Conservation (phyloP, 257 asterid genomes). For the Osmanthus fragrans region DNA sequence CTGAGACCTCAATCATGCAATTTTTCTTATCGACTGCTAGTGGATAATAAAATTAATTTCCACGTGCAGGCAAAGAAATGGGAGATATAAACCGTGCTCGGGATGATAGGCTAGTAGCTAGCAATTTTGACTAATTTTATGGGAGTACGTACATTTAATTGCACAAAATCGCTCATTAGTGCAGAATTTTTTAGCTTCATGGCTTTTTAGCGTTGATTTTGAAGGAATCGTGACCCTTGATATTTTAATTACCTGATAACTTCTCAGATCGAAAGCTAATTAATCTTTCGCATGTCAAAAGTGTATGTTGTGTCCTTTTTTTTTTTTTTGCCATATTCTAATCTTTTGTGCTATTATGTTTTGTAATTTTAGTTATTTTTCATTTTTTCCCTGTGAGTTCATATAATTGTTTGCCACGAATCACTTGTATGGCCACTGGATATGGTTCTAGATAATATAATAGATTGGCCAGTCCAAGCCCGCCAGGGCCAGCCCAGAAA, state of each 20-base stretch:
- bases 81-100: constrained; percentile 49
- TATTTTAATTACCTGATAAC: not conserved
- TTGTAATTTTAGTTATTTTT: too few relatives aligned
- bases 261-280: too few relatives aligned
- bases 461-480: too few relatives aligned
- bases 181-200: constrained; percentile 47
- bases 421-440: too few relatives aligned
- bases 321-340: too few relatives aligned
- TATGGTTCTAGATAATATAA: too few relatives aligned
- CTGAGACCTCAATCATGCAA: constrained; percentile 13
- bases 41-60: not conserved
- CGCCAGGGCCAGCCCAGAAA: too few relatives aligned
- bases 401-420: too few relatives aligned
- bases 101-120: constrained; percentile 27
- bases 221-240: constrained; percentile 5
- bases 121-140: constrained; percentile 28
- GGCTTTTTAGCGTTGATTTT: constrained; percentile 36
- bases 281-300: too few relatives aligned
- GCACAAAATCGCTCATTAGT: constrained; percentile 31
- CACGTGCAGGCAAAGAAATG: constrained; percentile 69
- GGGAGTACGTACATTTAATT: constrained; percentile 36
- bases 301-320: too few relatives aligned
- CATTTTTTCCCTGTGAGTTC: too few relatives aligned
- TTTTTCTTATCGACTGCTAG: not conserved
- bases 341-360: too few relatives aligned